Conservation (phyloP, 768 basidiomycete species). For the Suillus cothurnatus region DNA sequence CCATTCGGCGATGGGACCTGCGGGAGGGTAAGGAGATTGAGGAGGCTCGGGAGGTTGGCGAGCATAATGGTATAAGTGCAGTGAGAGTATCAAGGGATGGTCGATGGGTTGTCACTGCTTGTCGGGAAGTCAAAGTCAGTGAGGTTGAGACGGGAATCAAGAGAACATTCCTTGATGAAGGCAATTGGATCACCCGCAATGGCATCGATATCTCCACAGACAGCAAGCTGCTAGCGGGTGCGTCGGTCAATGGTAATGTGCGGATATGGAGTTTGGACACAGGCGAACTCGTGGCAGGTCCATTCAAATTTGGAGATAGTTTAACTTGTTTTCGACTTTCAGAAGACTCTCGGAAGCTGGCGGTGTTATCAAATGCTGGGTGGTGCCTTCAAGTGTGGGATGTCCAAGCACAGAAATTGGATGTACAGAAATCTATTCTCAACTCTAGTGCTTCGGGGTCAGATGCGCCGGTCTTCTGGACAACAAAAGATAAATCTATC, state of each 20-base stretch:
- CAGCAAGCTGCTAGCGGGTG: background rate
- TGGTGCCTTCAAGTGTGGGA: background rate
- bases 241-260: no score
- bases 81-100: no score
- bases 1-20: no score
- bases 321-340: background rate
- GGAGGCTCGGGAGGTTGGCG: no score
- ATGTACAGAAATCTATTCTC: background rate
- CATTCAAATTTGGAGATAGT: background rate
- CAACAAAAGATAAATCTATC: background rate
- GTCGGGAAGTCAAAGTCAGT: no score
- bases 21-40: no score
- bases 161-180: no score
- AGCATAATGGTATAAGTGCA: no score
- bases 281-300: background rate
- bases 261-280: background rate
- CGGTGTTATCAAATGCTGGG: background rate
- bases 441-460: no score
- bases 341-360: background rate
- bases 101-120: no score
- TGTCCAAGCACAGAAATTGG: background rate
- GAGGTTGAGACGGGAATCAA: no score
- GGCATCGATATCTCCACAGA: background rate
- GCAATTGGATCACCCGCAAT: background rate
- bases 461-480: background rate